These are phyloP conservation scores for Plantago major DNA, from an alignment of 257 asterid species.

Conservation along the genomic window DNA sequence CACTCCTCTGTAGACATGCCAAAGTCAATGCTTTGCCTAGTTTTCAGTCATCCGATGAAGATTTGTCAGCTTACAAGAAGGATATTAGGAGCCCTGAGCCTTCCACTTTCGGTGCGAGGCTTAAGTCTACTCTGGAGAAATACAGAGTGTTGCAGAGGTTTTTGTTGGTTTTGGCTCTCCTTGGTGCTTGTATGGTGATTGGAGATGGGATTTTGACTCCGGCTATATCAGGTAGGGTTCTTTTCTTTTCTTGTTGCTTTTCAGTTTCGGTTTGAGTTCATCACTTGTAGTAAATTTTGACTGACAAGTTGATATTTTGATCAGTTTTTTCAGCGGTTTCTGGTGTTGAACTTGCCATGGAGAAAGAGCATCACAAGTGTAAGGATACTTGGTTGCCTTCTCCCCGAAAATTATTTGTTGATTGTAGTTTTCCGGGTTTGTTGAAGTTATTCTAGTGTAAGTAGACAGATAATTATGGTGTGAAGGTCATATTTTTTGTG, in stretches of 20 bases:
- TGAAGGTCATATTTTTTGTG: slow-evolving; percentile 2
- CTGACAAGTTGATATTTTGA: slow-evolving; percentile 25
- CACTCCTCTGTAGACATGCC: slow-evolving; percentile 79
- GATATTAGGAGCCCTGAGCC: slow-evolving; percentile 52
- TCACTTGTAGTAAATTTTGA: slow-evolving; percentile 8
- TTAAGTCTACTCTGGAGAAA: slow-evolving; percentile 63
- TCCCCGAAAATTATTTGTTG: slow-evolving; percentile 2
- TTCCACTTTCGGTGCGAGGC: slow-evolving; percentile 53
- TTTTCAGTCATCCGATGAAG: slow-evolving; percentile 76
- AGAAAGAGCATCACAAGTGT: slow-evolving; percentile 87
- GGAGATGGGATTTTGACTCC: slow-evolving; percentile 92
- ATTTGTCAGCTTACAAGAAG: slow-evolving; percentile 62
- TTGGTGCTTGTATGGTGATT: slow-evolving; percentile 98
- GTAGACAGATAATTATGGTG: neutral
- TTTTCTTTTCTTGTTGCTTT: slow-evolving; percentile 9
- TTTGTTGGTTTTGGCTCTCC: slow-evolving; percentile 67
- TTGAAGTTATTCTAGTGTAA: neutral
- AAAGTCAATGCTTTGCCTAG: slow-evolving; percentile 72
- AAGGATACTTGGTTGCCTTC: slow-evolving; percentile 24
- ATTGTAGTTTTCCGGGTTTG: slow-evolving; percentile 13
- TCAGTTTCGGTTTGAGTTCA: neutral
- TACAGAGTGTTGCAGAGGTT: slow-evolving; percentile 67
- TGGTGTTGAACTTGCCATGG: slow-evolving; percentile 78
- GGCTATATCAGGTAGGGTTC: slow-evolving; percentile 62
- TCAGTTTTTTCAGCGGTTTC: slow-evolving; percentile 94